Evolutionary conservation across 495 filamentous ascomycete genomes (phyloP), one percentile per base, ranked within the genome.

Genomic region (Cladorrhinum samala): DNA sequence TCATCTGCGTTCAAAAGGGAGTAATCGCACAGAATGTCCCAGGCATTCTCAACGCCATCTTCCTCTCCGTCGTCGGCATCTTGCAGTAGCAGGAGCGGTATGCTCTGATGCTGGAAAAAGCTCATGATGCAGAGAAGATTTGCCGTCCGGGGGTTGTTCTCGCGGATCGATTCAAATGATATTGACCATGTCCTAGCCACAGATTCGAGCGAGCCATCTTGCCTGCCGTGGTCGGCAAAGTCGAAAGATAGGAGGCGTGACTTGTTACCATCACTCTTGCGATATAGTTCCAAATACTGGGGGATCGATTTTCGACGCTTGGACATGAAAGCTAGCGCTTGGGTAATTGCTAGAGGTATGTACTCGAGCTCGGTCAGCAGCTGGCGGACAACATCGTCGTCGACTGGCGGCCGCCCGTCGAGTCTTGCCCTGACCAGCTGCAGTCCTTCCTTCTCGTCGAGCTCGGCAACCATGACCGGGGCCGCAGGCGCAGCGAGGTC

Each of bases 341-440:
- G 27, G 5, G 27, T 33, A 33, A 33, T 75, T 17, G 74, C 75
- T 9, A 79, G 27, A 11, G 27, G 27, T 6, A 33, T 33, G 27
- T 33, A 33, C 27, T 33, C 27, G 6, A 33, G 11, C 27, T 33
- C 27, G 5, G 5, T 11, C 27, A 33, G 11, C 27, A 33, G 27
- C 11, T 5, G 5, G 11, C 11, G 27, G 11, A 33, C 11, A 33
- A 11, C 5, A 5, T 33, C 27, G 6, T 33, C 27, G 11, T 33
- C 27, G 27, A 6, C 5, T 33, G 27, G 27, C 27, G 11, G 6
- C 27, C 5, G 6, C 27, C 11, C 27, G 5, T 33, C 27, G 6
- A 33, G 5, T 33, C 27, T 5, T 33, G 6, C 11, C 27, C 11
- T 5, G 6, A 33, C 27, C 6, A 33, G 27, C 5, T 11, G 5